These are phyloP conservation scores for Hemileccinum rubropunctum DNA, from an alignment of 768 basidiomycete genomes.

Conservation along the genomic window DNA sequence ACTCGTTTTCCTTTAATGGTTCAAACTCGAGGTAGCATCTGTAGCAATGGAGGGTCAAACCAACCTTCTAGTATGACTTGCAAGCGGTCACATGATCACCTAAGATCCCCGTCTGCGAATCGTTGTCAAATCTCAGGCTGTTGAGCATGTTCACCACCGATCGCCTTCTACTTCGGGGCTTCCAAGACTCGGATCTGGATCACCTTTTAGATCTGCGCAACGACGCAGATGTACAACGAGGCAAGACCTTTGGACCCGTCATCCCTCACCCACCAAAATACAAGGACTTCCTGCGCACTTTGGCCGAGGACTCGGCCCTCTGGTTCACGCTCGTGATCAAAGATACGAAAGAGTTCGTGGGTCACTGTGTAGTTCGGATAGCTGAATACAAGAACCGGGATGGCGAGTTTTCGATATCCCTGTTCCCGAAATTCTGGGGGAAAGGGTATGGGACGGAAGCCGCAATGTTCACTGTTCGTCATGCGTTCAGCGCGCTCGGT, in stretches of 20 bases:
- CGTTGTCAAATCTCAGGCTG: too few species aligned
- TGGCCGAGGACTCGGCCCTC: constrained; percentile 13
- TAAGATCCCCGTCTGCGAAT: too few species aligned
- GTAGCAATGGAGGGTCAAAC: too few species aligned
- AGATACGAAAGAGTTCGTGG: constrained; percentile 17
- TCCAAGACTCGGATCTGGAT: constrained; percentile 19
- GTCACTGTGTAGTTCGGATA: constrained; percentile 19
- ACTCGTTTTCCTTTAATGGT: too few species aligned
- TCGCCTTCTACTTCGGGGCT: constrained; percentile 23
- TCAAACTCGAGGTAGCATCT: too few species aligned
- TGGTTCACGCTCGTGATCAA: constrained; percentile 20
- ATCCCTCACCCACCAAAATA: constrained; percentile 16
- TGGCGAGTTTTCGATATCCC: constrained; percentile 23
- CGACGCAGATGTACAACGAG: constrained; percentile 20
- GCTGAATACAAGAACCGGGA: constrained; percentile 22
- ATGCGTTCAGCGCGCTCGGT: constrained; percentile 35
- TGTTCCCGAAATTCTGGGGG: constrained; percentile 26
- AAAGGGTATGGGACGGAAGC: constrained; percentile 37
- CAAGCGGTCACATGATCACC: too few species aligned
- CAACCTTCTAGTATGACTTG: too few species aligned
- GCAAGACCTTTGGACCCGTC: constrained; percentile 18
- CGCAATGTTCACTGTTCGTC: constrained; percentile 32
- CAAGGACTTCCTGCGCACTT: constrained; percentile 10
- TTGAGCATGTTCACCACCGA: constrained; percentile 28
- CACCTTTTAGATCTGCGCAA: constrained; percentile 22